Base-by-base conservation (phyloP, 2,329 filamentous ascomycete genomes). In the Colletotrichum cereale region DNA sequence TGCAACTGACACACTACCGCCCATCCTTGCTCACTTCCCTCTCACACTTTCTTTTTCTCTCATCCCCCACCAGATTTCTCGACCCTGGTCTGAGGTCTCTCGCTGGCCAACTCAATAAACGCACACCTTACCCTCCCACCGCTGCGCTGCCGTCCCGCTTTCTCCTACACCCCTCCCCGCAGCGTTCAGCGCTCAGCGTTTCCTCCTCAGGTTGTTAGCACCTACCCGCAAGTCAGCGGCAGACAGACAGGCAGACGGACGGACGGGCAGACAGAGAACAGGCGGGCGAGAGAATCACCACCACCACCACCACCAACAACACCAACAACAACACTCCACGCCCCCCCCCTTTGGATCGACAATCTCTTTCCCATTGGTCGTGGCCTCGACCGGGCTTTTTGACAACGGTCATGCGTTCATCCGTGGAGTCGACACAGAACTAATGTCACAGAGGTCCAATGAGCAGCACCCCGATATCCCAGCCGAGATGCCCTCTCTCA, bases 321-420 rank as follows among this genome's bases (percentile, higher is more conserved):
- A 16, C 3, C 40, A 14, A 38, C 40, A 21, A 18, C 18, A 44
- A n/a, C n/a, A 5, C 31, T 55, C 55, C 55, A 29, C 56, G 12
- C 40, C 57, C 57, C 62, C 64, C 58, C 47, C 53, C 68, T 58
- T 58, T 67, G 67, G 64, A 68, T 68, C 42, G 58, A 71, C 58
- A 65, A 71, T 71, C 68, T 68, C 64, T 55, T 71, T 68, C 44
- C 68, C 68, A 71, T 71, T 71, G 64, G 64, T 12, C 52, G 64
- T 63, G 65, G 64, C 44, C 58, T 71, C 68, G 68, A 36, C 68
- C 68, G 56, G 42, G 52, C 57, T 66, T 56, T 58, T 82, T 80
- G 78, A 83, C 83, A 84, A 85, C 84, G 82, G 84, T 83, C 84
- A 86, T 86, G 85, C 84, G 82, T 83, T 84, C 82, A 83, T 83